phyloP scores from a whole-genome alignment of 257 asterid species.

The Leptodermis oblonga region DNA sequence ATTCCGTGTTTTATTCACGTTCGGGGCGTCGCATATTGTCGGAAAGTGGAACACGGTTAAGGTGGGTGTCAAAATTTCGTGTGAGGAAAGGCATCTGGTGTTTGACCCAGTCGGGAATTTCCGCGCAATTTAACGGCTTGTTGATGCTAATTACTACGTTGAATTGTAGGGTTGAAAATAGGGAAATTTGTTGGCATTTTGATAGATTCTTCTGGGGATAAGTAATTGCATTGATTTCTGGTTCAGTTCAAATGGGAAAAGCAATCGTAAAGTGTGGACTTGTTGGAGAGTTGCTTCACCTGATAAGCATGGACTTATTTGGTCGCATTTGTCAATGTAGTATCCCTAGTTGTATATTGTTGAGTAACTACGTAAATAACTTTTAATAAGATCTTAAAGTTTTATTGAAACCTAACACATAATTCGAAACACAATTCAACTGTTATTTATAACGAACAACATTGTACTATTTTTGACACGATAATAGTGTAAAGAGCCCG shows the following conservation, averaged over 20 bases:
- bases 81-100: constrained; percentile 1
- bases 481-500: too few relatives aligned
- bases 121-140: neutral
- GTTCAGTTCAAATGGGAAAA: constrained; percentile 1
- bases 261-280: neutral
- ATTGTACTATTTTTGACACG: too few relatives aligned
- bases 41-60: neutral
- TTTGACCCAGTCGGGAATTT: neutral
- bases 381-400: too few relatives aligned
- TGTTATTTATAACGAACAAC: too few relatives aligned
- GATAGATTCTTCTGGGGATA: neutral
- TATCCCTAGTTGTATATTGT: neutral
- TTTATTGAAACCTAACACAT: neutral
- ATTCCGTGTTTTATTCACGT: constrained; percentile 35
- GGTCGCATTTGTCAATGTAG: neutral
- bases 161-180: neutral
- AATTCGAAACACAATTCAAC: too few relatives aligned
- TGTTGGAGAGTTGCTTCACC: neutral
- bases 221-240: neutral
- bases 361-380: too few relatives aligned
- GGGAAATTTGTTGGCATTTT: neutral
- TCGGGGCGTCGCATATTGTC: constrained; percentile 44
- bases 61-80: neutral
- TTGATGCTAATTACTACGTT: neutral
- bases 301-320: neutral